Conservation (phyloP, 73 alveolate species). For the Paramecium sonneborni region DNA sequence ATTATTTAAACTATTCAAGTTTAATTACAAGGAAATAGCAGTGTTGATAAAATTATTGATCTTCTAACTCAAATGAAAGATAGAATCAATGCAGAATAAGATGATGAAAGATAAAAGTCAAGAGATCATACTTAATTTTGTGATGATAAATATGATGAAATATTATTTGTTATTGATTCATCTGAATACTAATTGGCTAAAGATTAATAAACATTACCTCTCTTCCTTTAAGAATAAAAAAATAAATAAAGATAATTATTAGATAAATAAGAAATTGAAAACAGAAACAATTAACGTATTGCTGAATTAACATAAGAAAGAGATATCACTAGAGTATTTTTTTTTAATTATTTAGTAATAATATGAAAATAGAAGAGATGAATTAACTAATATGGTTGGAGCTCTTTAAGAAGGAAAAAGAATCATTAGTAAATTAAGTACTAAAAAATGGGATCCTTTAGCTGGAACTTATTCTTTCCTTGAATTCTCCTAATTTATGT, state of each 20-base stretch:
- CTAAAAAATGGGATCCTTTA: conserved; percentile 34
- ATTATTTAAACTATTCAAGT: conserved; percentile 6
- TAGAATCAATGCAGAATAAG: conserved; percentile 12
- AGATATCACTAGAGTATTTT: not conserved
- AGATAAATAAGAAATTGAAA: conserved; percentile 12
- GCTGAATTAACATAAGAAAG: not conserved
- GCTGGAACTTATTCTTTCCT: conserved; percentile 44
- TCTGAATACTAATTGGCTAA: conserved; percentile 19
- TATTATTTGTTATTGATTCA: conserved; percentile 25
- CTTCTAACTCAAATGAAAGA: conserved; percentile 1
- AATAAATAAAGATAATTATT: not conserved
- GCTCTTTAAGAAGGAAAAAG: conserved; percentile 12
- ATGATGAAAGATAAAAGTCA: conserved; percentile 1
- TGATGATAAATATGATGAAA: conserved; percentile 16
- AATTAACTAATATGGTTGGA: not conserved
- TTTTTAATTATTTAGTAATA: not conserved
- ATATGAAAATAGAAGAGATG: conserved; percentile 38
- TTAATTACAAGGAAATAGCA: not conserved
- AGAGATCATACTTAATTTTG: conserved; percentile 46
- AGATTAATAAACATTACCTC: not conserved
- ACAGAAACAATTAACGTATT: not conserved
- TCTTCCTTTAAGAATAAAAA: not conserved
- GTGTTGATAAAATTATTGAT: conserved; percentile 10
- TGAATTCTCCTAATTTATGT: not conserved
- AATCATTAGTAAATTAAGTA: not conserved